Evolutionary conservation across 2,329 filamentous ascomycete genomes (phyloP).

Genomic region (Cladosporium cucumerinum): DNA sequence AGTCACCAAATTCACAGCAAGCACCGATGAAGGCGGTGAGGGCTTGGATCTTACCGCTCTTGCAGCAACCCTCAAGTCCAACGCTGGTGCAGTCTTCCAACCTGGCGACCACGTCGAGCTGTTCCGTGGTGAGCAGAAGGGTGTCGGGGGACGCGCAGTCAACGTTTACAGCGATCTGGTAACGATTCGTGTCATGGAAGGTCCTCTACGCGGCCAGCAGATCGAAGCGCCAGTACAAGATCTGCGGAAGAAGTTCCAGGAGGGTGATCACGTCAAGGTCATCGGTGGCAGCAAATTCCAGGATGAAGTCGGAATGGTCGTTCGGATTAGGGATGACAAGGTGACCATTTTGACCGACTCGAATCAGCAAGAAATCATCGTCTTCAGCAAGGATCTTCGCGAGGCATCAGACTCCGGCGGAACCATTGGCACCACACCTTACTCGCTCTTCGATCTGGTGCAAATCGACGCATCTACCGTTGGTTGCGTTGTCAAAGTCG

Average conservation of each 20-base stretch:
- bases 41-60: constrained; percentile 89
- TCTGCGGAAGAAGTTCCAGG: constrained; percentile 84
- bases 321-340: constrained; percentile 86
- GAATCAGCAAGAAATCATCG: constrained; percentile 88
- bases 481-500: constrained; percentile 89
- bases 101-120: constrained; percentile 96
- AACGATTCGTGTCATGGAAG: constrained; percentile 74
- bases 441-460: constrained; percentile 87
- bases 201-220: constrained; percentile 73
- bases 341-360: constrained; percentile 93
- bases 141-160: constrained; percentile 79
- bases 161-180: constrained; percentile 91
- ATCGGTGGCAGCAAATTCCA: constrained; percentile 92
- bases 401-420: constrained; percentile 90
- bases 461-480: constrained; percentile 91
- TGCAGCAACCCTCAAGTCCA: constrained; percentile 83
- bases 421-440: constrained; percentile 80
- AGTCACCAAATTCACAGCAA: constrained; percentile 87
- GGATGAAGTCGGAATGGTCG: constrained; percentile 95
- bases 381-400: constrained; percentile 94
- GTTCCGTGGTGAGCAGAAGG: constrained; percentile 90
- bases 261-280: constrained; percentile 97
- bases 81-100: constrained; percentile 76
- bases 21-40: constrained; percentile 85
- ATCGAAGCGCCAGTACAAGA: constrained; percentile 93